Conservation (phyloP, 2,329 filamentous ascomycete species). For the Periglandula ipomoeae region DNA sequence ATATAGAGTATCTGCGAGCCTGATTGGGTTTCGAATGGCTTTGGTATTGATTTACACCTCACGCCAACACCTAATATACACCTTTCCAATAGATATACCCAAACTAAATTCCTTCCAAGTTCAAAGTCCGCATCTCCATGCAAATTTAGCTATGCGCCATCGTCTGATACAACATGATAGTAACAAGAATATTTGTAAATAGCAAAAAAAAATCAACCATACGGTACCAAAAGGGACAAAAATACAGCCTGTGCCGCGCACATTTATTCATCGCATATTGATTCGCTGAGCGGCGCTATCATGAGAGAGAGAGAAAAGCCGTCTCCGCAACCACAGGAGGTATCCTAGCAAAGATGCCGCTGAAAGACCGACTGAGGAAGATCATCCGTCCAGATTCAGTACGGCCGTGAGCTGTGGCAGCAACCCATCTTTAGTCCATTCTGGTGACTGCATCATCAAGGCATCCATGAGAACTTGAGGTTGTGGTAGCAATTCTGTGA, state of each 20-base stretch:
- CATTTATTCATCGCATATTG: no score
- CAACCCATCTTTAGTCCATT: slow-evolving; percentile 55
- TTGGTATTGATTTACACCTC: slow-evolving; percentile 16
- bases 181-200: background rate
- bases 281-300: background rate
- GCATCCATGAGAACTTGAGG: slow-evolving; percentile 59
- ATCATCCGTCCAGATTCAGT: slow-evolving; percentile 38
- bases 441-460: slow-evolving; percentile 53
- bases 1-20: slow-evolving; percentile 6
- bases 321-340: background rate
- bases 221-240: background rate
- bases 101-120: slow-evolving; percentile 10
- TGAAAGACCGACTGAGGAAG: background rate
- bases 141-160: slow-evolving; percentile 16
- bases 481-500: slow-evolving; percentile 53
- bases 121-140: slow-evolving; percentile 10
- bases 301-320: background rate
- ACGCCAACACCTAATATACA: slow-evolving; percentile 17
- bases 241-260: slow-evolving; percentile 1
- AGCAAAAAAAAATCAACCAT: background rate
- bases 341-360: background rate
- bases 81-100: slow-evolving; percentile 6
- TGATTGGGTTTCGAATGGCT: background rate
- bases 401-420: slow-evolving; percentile 59
- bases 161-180: slow-evolving; percentile 8